A percentile compares a stretch with the other conserved stretches of the same genome.
Evolutionary conservation across 1,284 basidiomycete genomes (phyloP).

Genomic region (Cryptococcus sp.): DNA sequence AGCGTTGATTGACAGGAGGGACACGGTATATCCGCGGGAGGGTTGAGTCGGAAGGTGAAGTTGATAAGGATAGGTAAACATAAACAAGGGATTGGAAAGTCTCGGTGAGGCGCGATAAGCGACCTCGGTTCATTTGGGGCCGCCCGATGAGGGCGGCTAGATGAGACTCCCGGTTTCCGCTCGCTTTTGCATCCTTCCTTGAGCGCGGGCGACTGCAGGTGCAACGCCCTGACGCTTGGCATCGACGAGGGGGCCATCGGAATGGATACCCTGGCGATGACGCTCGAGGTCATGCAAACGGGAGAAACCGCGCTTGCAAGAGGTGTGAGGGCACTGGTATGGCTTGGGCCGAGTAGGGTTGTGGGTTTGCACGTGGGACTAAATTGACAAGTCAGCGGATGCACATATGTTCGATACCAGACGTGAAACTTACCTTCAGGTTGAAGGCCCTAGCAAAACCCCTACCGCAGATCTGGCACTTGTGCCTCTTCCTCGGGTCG

Average conservation of each 20-base stretch:
- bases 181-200: slow-evolving; percentile 45
- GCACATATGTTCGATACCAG: neutral
- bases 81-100: slow-evolving; percentile 19
- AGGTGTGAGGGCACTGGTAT: slow-evolving; percentile 50
- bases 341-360: slow-evolving; percentile 54
- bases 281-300: slow-evolving; percentile 55
- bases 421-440: slow-evolving; percentile 46
- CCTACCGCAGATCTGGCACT: slow-evolving; percentile 53
- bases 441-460: slow-evolving; percentile 55
- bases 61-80: neutral
- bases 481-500: slow-evolving; percentile 55
- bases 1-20: slow-evolving; percentile 18
- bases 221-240: slow-evolving; percentile 51
- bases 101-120: slow-evolving; percentile 44
- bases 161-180: slow-evolving; percentile 46
- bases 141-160: slow-evolving; percentile 23
- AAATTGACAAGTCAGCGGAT: slow-evolving; percentile 14
- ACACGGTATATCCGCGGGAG: slow-evolving; percentile 38
- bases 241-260: slow-evolving; percentile 53
- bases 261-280: slow-evolving; percentile 55
- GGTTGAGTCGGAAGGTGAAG: slow-evolving; percentile 39
- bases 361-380: slow-evolving; percentile 54
- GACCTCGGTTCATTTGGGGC: slow-evolving; percentile 35
- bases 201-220: slow-evolving; percentile 49
- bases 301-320: slow-evolving; percentile 53